Conservation (phyloP, 768 basidiomycete species). For the Leccinum fibrillosum region DNA sequence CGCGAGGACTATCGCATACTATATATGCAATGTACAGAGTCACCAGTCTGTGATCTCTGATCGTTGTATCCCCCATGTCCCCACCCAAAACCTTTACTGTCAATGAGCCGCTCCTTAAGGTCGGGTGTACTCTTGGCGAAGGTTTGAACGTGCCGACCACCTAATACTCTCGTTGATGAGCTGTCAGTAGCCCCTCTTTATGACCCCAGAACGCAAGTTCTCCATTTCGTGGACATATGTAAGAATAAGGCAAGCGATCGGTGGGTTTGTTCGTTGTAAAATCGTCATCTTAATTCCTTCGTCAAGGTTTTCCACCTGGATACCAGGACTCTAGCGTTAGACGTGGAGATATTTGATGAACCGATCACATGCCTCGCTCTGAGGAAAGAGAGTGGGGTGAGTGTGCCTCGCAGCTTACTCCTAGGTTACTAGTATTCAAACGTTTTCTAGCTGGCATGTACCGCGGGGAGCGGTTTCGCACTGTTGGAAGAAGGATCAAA, state of each 20-base stretch:
- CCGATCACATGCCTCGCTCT: conserved; percentile 58
- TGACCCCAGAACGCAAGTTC: conserved; percentile 46
- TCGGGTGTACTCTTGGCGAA: conserved; percentile 61
- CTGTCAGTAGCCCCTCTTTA: conserved; percentile 53
- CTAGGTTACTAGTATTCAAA: not conserved
- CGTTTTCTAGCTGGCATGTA: conserved; percentile 17
- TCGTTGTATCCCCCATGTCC: conserved; percentile 8
- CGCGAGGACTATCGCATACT: conserved; percentile 1
- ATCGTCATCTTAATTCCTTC: not conserved
- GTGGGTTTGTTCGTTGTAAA: not conserved
- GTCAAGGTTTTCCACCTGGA: conserved; percentile 36
- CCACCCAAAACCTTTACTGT: conserved; percentile 19
- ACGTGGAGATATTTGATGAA: conserved; percentile 49
- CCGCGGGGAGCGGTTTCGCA: conserved; percentile 21
- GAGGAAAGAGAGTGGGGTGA: conserved; percentile 34
- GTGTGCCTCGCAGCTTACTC: not conserved
- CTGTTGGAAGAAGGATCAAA: conserved; percentile 29
- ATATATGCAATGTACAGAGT: conserved; percentile 4
- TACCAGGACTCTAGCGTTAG: conserved; percentile 37
- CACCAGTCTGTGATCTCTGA: not conserved
- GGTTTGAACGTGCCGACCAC: conserved; percentile 33
- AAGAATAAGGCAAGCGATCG: conserved; percentile 15
- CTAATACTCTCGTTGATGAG: not conserved
- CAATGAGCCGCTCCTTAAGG: conserved; percentile 44
- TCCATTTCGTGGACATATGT: conserved; percentile 69